A percentile compares a stretch with the other conserved stretches of the same genome.
Conservation (phyloP, 768 basidiomycete species). For the Russula foetens region DNA sequence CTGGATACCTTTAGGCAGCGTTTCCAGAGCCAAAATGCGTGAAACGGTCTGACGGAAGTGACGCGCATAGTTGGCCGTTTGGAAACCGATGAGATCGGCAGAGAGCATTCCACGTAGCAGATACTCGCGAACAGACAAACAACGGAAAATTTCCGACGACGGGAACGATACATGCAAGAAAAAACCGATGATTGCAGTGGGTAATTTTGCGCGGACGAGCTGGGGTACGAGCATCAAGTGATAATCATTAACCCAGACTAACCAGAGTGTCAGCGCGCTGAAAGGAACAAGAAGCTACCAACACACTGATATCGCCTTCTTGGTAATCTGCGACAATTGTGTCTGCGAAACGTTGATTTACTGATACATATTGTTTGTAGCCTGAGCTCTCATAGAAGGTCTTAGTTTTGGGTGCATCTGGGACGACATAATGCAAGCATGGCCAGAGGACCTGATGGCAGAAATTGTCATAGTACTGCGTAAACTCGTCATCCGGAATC, state of each 20-base stretch:
- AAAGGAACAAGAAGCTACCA: not conserved
- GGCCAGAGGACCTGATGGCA: conserved; percentile 91
- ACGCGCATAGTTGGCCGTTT: conserved; percentile 73
- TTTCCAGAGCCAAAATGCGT: conserved; percentile 72
- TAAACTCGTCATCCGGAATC: conserved; percentile 76
- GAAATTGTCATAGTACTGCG: conserved; percentile 76
- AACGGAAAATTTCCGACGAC: conserved; percentile 91
- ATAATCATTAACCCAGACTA: conserved; percentile 89
- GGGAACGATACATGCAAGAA: conserved; percentile 98
- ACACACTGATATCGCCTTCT: conserved; percentile 75
- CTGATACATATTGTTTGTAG: conserved; percentile 80
- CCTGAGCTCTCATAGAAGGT: conserved; percentile 68
- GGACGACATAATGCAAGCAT: conserved; percentile 77
- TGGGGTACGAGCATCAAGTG: conserved; percentile 90
- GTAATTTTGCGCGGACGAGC: conserved; percentile 64
- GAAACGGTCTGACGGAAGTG: conserved; percentile 83
- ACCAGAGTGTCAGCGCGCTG: not conserved
- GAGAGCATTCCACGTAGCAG: conserved; percentile 85
- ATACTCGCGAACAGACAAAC: conserved; percentile 68
- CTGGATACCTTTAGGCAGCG: conserved; percentile 77
- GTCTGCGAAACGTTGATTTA: conserved; percentile 87
- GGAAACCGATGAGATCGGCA: conserved; percentile 90
- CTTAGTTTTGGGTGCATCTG: conserved; percentile 82
- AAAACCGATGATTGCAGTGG: conserved; percentile 73
- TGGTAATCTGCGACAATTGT: conserved; percentile 71